These are phyloP conservation scores for Cladosporium oxysporum DNA, from an alignment of 2,329 filamentous ascomycete genomes.

Conservation along the genomic window DNA sequence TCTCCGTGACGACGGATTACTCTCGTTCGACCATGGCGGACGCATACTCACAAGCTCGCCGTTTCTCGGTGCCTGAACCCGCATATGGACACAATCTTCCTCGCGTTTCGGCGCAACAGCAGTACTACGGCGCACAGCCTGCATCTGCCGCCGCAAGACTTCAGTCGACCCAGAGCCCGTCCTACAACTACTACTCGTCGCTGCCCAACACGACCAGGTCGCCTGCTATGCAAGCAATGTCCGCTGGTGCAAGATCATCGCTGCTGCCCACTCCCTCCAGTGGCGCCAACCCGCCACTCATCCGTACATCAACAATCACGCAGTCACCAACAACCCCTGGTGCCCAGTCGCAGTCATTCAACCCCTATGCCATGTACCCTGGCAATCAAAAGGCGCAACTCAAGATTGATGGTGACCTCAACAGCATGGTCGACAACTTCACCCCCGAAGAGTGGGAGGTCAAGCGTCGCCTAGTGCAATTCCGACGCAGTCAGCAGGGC, in stretches of 20 bases:
- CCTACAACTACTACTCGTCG: conserved; percentile 35
- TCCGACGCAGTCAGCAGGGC: conserved; percentile 77
- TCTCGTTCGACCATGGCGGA: conserved; percentile 40
- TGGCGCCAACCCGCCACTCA: conserved; percentile 59
- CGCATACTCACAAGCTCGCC: conserved; percentile 39
- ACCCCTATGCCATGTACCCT: conserved; percentile 78
- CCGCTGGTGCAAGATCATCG: conserved; percentile 30
- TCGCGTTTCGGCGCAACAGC: conserved; percentile 32
- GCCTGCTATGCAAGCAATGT: conserved; percentile 31
- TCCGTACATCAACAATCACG: conserved; percentile 68
- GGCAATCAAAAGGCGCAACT: conserved; percentile 72
- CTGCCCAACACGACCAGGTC: conserved; percentile 29
- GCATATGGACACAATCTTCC: conserved; percentile 31
- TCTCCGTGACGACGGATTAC: conserved; percentile 42
- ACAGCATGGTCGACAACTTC: conserved; percentile 83
- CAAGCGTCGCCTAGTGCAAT: conserved; percentile 83
- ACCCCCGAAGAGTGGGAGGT: conserved; percentile 75
- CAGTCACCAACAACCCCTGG: conserved; percentile 53
- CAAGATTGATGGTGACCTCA: conserved; percentile 82
- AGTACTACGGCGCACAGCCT: conserved; percentile 30
- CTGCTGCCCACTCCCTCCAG: conserved; percentile 48
- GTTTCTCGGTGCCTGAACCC: conserved; percentile 42
- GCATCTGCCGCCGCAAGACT: conserved; percentile 28
- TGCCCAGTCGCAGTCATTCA: conserved; percentile 55
- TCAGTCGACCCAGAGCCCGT: conserved; percentile 39